These are phyloP conservation scores for Astrothelium macrocarpum DNA, from an alignment of 495 filamentous ascomycete species.

Conservation along the genomic window DNA sequence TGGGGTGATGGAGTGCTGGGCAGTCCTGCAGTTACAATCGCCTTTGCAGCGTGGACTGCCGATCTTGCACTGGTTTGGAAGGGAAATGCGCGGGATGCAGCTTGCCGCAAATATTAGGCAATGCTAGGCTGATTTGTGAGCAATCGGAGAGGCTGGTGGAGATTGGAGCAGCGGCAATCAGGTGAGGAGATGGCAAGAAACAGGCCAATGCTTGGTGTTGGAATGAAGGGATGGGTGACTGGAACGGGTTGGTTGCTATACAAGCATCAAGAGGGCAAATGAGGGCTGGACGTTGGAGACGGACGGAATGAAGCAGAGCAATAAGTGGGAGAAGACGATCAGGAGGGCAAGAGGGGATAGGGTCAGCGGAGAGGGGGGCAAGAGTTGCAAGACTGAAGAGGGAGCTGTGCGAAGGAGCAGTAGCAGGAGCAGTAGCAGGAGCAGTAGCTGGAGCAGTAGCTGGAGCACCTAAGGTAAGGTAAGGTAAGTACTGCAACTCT, in stretches of 20 bases:
- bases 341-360: background rate
- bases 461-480: too few relatives aligned
- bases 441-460: too few relatives aligned
- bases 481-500: too few relatives aligned
- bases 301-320: background rate
- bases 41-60: background rate
- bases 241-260: background rate
- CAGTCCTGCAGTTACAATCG: background rate
- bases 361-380: background rate
- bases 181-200: background rate
- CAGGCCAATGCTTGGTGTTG: background rate
- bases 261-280: background rate
- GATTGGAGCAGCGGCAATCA: background rate
- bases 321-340: background rate
- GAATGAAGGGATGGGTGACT: background rate
- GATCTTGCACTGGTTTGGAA: background rate
- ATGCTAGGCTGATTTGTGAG: background rate
- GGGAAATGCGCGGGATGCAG: background rate
- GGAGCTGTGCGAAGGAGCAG: background rate
- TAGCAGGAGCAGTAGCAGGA: too few relatives aligned
- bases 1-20: slow-evolving; percentile 1
- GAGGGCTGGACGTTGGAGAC: background rate
- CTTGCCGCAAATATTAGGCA: slow-evolving; percentile 3
- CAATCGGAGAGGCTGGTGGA: background rate
- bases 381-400: background rate